phyloP scores from a whole-genome alignment of 805 yeast species.

The Millerozyma miso region DNA sequence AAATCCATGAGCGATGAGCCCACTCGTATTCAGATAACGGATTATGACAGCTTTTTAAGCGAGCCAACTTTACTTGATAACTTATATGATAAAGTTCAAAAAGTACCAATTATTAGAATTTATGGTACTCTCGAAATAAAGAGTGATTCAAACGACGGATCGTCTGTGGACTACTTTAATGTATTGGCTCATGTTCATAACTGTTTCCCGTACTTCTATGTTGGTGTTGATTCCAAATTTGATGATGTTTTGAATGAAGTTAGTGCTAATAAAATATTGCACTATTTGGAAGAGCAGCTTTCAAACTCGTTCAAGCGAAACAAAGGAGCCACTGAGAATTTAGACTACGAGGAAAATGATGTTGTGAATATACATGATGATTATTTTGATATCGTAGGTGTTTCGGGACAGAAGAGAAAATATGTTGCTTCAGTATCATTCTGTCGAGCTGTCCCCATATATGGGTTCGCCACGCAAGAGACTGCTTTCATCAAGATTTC shows the following conservation, averaged over 20 bases:
- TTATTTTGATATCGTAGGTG: neutral
- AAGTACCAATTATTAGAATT: constrained; percentile 73
- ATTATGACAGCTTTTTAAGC: constrained; percentile 64
- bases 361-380: neutral
- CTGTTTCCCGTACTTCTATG: constrained; percentile 73
- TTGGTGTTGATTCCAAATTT: constrained; percentile 46
- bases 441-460: constrained; percentile 75
- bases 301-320: constrained; percentile 32
- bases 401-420: constrained; percentile 15
- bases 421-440: constrained; percentile 58
- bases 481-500: constrained; percentile 64
- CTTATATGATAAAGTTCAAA: constrained; percentile 29
- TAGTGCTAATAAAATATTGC: neutral
- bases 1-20: constrained; percentile 8
- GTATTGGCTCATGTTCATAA: constrained; percentile 73
- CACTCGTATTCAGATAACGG: constrained; percentile 51
- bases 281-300: constrained; percentile 42
- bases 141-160: constrained; percentile 1
- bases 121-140: constrained; percentile 61
- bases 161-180: constrained; percentile 15
- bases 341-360: constrained; percentile 6
- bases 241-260: neutral
- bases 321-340: constrained; percentile 10
- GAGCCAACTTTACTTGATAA: constrained; percentile 53
- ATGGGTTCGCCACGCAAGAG: constrained; percentile 74